phyloP scores from a whole-genome alignment of 805 yeast genomes.

The Danielozyma ontarioensis region DNA sequence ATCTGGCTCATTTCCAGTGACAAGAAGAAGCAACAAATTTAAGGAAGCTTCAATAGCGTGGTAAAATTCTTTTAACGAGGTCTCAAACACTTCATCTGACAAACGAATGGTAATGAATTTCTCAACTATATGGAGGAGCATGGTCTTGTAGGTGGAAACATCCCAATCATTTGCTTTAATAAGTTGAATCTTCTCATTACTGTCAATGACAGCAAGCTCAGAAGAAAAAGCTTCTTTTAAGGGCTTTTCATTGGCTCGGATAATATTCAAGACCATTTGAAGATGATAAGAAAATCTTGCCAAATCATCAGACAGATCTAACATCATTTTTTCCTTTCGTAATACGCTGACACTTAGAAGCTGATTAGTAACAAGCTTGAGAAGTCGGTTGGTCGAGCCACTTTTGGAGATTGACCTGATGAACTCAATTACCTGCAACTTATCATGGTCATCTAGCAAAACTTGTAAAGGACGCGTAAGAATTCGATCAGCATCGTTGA shows the following conservation, averaged over 20 bases:
- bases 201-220: constrained; percentile 56
- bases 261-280: constrained; percentile 45
- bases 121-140: constrained; percentile 42
- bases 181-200: constrained; percentile 35
- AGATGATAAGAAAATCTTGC: constrained; percentile 60
- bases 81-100: constrained; percentile 11
- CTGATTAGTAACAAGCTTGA: constrained; percentile 55
- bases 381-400: constrained; percentile 57
- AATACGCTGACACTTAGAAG: constrained; percentile 39
- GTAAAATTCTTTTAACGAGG: constrained; percentile 17
- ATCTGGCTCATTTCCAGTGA: constrained; percentile 55
- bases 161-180: constrained; percentile 42
- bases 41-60: constrained; percentile 35
- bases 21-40: constrained; percentile 34
- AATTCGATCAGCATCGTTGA: constrained; percentile 45
- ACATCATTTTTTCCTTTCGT: constrained; percentile 15
- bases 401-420: constrained; percentile 36
- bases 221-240: constrained; percentile 47
- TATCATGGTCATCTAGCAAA: constrained; percentile 57
- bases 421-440: constrained; percentile 45
- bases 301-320: constrained; percentile 52
- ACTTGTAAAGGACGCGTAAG: constrained; percentile 62
- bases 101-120: constrained; percentile 38
- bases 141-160: constrained; percentile 57
- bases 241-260: constrained; percentile 39